A percentile compares a stretch with the other conserved stretches of the same genome.
These are phyloP conservation scores for Lachnellula occidentalis DNA, from an alignment of 2,329 filamentous ascomycete species.

Conservation along the genomic window DNA sequence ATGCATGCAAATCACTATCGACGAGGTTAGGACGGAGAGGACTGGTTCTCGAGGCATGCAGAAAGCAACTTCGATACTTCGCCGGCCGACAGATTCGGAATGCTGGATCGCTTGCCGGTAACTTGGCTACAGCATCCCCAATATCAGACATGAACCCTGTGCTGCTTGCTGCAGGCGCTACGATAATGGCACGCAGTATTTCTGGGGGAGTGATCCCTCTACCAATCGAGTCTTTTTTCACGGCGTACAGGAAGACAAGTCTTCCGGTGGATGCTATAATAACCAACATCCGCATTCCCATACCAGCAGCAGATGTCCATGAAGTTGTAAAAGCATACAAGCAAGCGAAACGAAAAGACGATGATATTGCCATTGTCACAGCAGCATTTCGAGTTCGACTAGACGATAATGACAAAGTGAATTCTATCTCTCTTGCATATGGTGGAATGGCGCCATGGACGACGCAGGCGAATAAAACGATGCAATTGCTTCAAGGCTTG, in stretches of 20 bases:
- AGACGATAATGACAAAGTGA: constrained; percentile 62
- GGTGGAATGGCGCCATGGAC: constrained; percentile 94
- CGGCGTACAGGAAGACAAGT: constrained; percentile 80
- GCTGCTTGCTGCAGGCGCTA: constrained; percentile 79
- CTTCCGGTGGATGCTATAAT: constrained; percentile 79
- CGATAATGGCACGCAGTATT: constrained; percentile 69
- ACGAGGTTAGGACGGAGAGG: constrained; percentile 57
- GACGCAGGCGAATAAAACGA: constrained; percentile 75
- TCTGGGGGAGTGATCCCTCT: constrained; percentile 69
- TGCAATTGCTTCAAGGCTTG: constrained; percentile 69
- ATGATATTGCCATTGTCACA: constrained; percentile 97
- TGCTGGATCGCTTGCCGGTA: constrained; percentile 68
- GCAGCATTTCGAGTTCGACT: constrained; percentile 73
- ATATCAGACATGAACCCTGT: constrained; percentile 97
- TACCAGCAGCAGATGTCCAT: constrained; percentile 59
- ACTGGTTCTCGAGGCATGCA: constrained; percentile 64
- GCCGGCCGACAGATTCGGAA: constrained; percentile 94
- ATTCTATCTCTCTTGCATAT: constrained; percentile 76
- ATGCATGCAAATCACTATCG: constrained; percentile 49
- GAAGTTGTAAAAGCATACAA: constrained; percentile 91
- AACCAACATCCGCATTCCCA: constrained; percentile 77
- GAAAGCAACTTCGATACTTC: constrained; percentile 92
- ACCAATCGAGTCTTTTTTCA: constrained; percentile 91
- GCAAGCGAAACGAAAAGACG: constrained; percentile 93
- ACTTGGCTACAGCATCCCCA: constrained; percentile 87